Percentiles rank a stretch among this genome's conserved stretches.
These are phyloP conservation scores for Picochlorum sp. DNA, from an alignment of 139 green algal genomes.

Conservation along the genomic window DNA sequence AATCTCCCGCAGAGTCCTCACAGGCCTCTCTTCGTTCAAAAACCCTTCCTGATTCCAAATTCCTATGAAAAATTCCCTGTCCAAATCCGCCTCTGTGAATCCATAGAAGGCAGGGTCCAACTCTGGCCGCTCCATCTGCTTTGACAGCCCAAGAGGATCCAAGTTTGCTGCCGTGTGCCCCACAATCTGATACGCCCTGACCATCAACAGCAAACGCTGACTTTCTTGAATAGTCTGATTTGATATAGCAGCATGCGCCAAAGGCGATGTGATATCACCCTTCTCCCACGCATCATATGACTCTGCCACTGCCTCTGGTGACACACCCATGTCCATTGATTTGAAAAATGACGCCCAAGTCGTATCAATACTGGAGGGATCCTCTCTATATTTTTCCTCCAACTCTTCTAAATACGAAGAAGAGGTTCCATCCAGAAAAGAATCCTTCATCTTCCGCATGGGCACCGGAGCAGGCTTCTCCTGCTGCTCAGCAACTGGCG, in stretches of 20 bases:
- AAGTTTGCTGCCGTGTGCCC: slow-evolving; percentile 76
- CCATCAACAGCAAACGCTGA: slow-evolving; percentile 84
- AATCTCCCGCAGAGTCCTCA: slow-evolving; percentile 79
- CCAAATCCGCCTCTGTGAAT: slow-evolving; percentile 88
- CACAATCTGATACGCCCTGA: slow-evolving; percentile 87
- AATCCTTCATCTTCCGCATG: slow-evolving; percentile 84
- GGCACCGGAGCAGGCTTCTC: slow-evolving; percentile 59
- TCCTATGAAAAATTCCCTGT: slow-evolving; percentile 96
- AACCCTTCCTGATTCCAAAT: slow-evolving; percentile 84
- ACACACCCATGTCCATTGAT: slow-evolving; percentile 64
- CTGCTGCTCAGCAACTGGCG: too few species aligned
- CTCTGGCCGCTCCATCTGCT: slow-evolving; percentile 40
- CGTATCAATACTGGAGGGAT: slow-evolving; percentile 74
- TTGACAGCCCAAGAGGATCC: slow-evolving; percentile 81
- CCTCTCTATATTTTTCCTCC: slow-evolving; percentile 66
- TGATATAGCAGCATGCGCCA: slow-evolving; percentile 66
- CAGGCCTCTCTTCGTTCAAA: slow-evolving; percentile 71
- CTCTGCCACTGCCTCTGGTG: slow-evolving; percentile 76
- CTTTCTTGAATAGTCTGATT: slow-evolving; percentile 90
- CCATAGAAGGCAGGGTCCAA: slow-evolving; percentile 87
- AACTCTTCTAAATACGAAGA: slow-evolving; percentile 83
- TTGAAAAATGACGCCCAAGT: slow-evolving; percentile 84
- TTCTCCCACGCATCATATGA: slow-evolving; percentile 74
- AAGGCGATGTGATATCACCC: slow-evolving; percentile 45
- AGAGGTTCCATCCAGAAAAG: slow-evolving; percentile 85